These are phyloP conservation scores for Lachnellula arida DNA, from an alignment of 2,329 filamentous ascomycete species.

Conservation along the genomic window DNA sequence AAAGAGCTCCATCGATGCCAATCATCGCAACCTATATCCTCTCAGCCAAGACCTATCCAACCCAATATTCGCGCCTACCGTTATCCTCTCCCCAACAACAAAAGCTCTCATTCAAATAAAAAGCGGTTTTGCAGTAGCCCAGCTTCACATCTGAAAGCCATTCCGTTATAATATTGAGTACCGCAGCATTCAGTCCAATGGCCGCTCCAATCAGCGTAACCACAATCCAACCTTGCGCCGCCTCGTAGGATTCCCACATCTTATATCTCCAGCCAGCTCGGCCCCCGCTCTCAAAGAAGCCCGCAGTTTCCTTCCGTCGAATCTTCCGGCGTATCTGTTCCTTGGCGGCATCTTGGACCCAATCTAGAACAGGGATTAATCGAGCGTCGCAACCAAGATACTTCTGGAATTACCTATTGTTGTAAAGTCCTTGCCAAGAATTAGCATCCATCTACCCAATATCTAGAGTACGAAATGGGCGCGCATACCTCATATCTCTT, in stretches of 20 bases:
- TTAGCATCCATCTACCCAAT: slow-evolving; percentile 8
- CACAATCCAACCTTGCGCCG: slow-evolving; percentile 96
- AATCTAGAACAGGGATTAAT: slow-evolving; percentile 58
- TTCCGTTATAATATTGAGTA: slow-evolving; percentile 93
- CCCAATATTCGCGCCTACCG: slow-evolving; percentile 42
- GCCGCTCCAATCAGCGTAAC: slow-evolving; percentile 84
- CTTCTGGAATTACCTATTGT: slow-evolving; percentile 63
- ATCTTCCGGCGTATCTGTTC: slow-evolving; percentile 80
- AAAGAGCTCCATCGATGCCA: slow-evolving; percentile 89
- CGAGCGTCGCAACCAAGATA: slow-evolving; percentile 9
- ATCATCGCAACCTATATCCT: slow-evolving; percentile 65
- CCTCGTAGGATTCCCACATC: slow-evolving; percentile 84
- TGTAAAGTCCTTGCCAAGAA: slow-evolving; percentile 68
- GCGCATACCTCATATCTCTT: slow-evolving; percentile 79
- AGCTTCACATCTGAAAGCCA: slow-evolving; percentile 95
- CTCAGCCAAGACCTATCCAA: slow-evolving; percentile 19
- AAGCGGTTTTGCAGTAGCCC: slow-evolving; percentile 91
- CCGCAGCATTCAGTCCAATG: slow-evolving; percentile 88
- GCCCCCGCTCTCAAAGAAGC: slow-evolving; percentile 63
- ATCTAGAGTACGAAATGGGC: slow-evolving; percentile 3
- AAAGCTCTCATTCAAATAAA: slow-evolving; percentile 96
- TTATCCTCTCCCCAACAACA: slow-evolving; percentile 96
- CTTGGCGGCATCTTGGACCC: slow-evolving; percentile 94
- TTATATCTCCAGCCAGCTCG: slow-evolving; percentile 73
- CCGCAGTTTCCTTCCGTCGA: slow-evolving; percentile 65